A percentile compares a stretch with the other conserved stretches of the same genome.
Evolutionary conservation across 1,139 yeast genomes (phyloP).

Genomic region (Pneumocystis sp.): DNA sequence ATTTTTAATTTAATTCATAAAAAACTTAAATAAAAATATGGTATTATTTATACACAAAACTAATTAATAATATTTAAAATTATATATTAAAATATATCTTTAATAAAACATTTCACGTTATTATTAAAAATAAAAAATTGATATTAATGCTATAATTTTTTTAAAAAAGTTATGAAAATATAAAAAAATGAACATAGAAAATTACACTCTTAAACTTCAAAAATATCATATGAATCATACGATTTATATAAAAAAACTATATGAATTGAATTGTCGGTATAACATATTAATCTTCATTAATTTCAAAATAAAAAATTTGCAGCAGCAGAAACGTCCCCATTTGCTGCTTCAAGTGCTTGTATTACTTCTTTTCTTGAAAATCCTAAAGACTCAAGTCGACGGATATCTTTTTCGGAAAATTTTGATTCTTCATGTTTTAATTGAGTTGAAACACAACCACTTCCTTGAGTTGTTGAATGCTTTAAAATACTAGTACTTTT

Average conservation of each 20-base stretch:
- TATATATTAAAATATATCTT: too few species aligned
- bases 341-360: slow-evolving; percentile 47
- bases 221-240: background rate
- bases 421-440: slow-evolving; percentile 16
- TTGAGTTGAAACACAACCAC: slow-evolving; percentile 11
- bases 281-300: background rate
- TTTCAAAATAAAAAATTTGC: slow-evolving; percentile 50
- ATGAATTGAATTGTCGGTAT: background rate
- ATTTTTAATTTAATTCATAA: background rate
- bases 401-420: slow-evolving; percentile 35
- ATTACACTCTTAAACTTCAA: background rate
- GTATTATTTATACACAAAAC: too few species aligned
- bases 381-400: slow-evolving; percentile 51
- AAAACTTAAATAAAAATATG: too few species aligned
- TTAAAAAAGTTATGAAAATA: too few species aligned
- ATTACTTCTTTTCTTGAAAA: slow-evolving; percentile 51
- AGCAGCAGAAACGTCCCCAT: slow-evolving; percentile 72
- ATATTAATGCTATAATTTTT: too few species aligned
- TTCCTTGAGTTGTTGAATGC: slow-evolving; percentile 7
- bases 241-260: background rate
- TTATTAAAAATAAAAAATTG: too few species aligned
- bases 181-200: background rate
- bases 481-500: slow-evolving; percentile 5
- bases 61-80: too few species aligned
- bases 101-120: background rate